These are phyloP conservation scores for Cordyceps cateniannulata DNA, from an alignment of 2,329 filamentous ascomycete species.

Conservation along the genomic window DNA sequence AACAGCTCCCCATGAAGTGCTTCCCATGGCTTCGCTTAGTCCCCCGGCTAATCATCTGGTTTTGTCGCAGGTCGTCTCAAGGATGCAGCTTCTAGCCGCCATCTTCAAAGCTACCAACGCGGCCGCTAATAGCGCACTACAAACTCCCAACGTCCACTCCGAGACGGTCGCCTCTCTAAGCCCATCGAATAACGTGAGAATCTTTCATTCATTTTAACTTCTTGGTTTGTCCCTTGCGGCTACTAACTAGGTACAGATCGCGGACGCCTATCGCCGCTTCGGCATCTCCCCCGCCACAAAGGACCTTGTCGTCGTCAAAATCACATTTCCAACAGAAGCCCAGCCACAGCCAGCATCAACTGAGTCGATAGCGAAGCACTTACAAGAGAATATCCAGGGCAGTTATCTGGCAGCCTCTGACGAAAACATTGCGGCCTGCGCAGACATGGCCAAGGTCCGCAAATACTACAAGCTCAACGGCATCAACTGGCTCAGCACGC, in stretches of 20 bases:
- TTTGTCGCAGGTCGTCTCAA: slow-evolving; percentile 66
- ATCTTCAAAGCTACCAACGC: slow-evolving; percentile 71
- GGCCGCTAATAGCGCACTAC: slow-evolving; percentile 53
- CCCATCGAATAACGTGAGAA: slow-evolving; percentile 69
- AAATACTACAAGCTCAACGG: slow-evolving; percentile 83
- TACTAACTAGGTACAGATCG: slow-evolving; percentile 54
- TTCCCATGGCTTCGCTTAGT: too few species aligned
- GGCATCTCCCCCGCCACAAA: slow-evolving; percentile 68
- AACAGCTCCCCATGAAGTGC: too few species aligned
- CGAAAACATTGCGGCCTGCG: slow-evolving; percentile 47
- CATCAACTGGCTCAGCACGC: slow-evolving; percentile 41
- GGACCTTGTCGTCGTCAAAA: slow-evolving; percentile 73
- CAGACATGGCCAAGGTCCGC: slow-evolving; percentile 63
- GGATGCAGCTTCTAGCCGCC: slow-evolving; percentile 66
- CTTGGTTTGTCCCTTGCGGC: neutral
- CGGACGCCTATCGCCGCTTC: slow-evolving; percentile 84
- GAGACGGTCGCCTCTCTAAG: slow-evolving; percentile 79
- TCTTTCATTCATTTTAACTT: neutral
- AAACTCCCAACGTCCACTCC: slow-evolving; percentile 80
- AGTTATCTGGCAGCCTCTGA: slow-evolving; percentile 54
- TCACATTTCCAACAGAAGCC: slow-evolving; percentile 47
- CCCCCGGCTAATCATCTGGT: too few species aligned
- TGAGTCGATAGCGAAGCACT: slow-evolving; percentile 49
- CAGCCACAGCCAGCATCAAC: slow-evolving; percentile 37
- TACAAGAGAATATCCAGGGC: slow-evolving; percentile 57